Evolutionary conservation across 2,329 filamentous ascomycete genomes (phyloP).

Genomic region (Aspergillus sp.): DNA sequence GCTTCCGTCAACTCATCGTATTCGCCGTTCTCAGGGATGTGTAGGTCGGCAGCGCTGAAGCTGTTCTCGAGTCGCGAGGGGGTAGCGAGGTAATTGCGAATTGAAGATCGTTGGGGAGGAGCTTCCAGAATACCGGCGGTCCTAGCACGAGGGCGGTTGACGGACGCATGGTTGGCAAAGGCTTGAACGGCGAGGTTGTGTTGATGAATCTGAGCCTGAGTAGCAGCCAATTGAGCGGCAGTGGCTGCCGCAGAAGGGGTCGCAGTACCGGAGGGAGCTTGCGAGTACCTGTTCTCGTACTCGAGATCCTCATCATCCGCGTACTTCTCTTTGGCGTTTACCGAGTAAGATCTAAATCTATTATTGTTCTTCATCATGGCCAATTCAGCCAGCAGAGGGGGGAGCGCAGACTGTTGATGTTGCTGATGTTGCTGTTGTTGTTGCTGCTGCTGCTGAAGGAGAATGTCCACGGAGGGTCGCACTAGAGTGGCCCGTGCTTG

Average conservation of each 20-base stretch:
- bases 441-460: constrained; percentile 45
- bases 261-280: constrained; percentile 50
- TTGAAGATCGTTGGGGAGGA: constrained; percentile 54
- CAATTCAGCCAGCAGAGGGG: constrained; percentile 65
- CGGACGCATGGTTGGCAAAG: constrained; percentile 75
- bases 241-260: constrained; percentile 51
- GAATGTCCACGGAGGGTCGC: constrained; percentile 48
- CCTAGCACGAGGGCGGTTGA: constrained; percentile 74
- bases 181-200: constrained; percentile 92
- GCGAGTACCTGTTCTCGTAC: constrained; percentile 53
- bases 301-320: constrained; percentile 79
- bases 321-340: constrained; percentile 97
- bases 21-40: constrained; percentile 64
- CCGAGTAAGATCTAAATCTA: constrained; percentile 92
- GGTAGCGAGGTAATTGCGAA: constrained; percentile 69
- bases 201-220: constrained; percentile 65
- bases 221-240: constrained; percentile 51
- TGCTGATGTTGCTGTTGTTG: constrained; percentile 38
- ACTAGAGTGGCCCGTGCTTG: constrained; percentile 65
- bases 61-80: constrained; percentile 66
- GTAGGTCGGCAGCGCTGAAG: constrained; percentile 66
- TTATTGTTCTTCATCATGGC: constrained; percentile 72
- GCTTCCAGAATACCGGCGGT: constrained; percentile 88
- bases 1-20: constrained; percentile 74
- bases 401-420: constrained; percentile 39